Conservation (phyloP, 257 asterid species). For the Ophiorrhiza pumila region DNA sequence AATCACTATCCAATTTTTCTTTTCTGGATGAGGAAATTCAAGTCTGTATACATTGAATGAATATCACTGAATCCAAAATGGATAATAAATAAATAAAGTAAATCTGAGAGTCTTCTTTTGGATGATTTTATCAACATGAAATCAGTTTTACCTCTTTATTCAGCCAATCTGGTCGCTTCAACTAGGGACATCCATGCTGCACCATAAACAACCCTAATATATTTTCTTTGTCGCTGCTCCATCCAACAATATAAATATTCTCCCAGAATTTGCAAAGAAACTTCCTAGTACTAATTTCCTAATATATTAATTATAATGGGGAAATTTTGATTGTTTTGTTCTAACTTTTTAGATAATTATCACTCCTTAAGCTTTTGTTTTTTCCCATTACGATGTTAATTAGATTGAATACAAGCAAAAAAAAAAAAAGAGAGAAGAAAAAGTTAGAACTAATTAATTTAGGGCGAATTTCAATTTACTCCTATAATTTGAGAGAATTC, state of each 20-base stretch:
- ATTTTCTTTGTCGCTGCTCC: not conserved
- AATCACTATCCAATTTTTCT: constrained; percentile 1
- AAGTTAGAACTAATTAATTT: no score
- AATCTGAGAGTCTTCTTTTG: not conserved
- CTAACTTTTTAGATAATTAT: not conserved
- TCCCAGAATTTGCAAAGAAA: constrained; percentile 2
- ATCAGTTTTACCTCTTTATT: not conserved
- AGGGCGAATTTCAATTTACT: no score
- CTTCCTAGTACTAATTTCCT: not conserved
- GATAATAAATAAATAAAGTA: no score
- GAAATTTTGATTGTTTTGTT: not conserved
- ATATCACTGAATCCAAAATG: not conserved
- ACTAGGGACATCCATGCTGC: constrained; percentile 17
- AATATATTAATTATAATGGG: not conserved
- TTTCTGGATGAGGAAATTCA: not conserved
- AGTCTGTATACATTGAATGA: constrained; percentile 5
- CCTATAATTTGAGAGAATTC: no score
- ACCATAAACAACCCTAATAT: constrained; percentile 11
- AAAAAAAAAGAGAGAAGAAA: no score
- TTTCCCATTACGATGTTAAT: no score
- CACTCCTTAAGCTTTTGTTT: not conserved
- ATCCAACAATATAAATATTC: not conserved
- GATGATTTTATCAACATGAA: not conserved
- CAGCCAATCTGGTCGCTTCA: constrained; percentile 21
- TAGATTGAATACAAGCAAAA: no score